Evolutionary conservation across 1,284 basidiomycete genomes (phyloP).

Genomic region (Sphaerobolus stellatus): DNA sequence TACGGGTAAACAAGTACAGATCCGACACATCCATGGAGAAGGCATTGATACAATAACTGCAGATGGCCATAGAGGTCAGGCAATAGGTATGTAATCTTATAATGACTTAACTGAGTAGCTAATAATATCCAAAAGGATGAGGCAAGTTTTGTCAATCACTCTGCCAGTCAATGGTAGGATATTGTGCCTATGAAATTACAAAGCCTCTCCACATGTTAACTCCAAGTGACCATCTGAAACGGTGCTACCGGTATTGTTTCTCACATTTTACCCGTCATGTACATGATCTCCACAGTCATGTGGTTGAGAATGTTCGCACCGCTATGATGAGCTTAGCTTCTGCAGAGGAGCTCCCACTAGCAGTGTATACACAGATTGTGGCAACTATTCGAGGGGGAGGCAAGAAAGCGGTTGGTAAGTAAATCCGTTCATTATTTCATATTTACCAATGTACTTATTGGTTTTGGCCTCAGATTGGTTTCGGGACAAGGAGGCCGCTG

Average conservation of each 20-base stretch:
- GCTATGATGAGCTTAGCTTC: slow-evolving; percentile 12
- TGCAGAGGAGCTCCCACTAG: not conserved
- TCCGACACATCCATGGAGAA: slow-evolving; percentile 24
- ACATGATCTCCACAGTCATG: not conserved
- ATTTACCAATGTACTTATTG: not conserved
- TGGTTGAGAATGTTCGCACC: not conserved
- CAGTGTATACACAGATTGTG: not conserved
- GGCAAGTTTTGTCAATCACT: slow-evolving; percentile 2
- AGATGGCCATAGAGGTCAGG: slow-evolving; percentile 29
- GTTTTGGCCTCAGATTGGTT: slow-evolving; percentile 1
- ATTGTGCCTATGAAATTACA: not conserved
- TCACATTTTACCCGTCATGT: slow-evolving; percentile 6
- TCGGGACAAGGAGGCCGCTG: not conserved
- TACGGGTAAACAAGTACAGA: slow-evolving; percentile 19
- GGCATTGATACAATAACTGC: slow-evolving; percentile 24
- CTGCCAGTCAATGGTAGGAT: not conserved
- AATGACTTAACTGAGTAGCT: not conserved
- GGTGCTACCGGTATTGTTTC: slow-evolving; percentile 9
- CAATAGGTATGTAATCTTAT: slow-evolving; percentile 15
- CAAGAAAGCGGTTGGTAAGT: slow-evolving; percentile 12
- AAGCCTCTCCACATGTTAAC: not conserved
- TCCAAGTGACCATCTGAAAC: slow-evolving; percentile 5
- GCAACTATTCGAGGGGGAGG: slow-evolving; percentile 1
- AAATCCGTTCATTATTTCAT: not conserved
- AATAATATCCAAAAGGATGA: not conserved